These are phyloP conservation scores for Alternaria arbusti DNA, from an alignment of 2,329 filamentous ascomycete species.

Conservation along the genomic window DNA sequence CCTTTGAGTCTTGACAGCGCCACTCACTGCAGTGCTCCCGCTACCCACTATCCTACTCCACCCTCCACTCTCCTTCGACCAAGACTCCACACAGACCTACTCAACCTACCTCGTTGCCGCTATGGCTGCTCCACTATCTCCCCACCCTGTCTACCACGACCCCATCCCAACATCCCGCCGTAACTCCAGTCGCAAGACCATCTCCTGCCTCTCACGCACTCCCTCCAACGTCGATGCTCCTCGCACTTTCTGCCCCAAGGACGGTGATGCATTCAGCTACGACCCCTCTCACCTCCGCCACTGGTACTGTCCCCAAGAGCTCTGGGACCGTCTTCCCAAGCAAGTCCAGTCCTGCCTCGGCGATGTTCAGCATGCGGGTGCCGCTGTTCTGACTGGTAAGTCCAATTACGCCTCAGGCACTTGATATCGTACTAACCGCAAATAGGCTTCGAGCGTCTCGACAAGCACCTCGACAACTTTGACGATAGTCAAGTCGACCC, in stretches of 20 bases:
- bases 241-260: conserved; percentile 41
- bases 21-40: conserved; percentile 3
- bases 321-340: conserved; percentile 47
- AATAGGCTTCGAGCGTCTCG: conserved; percentile 41
- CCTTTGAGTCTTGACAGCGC: conserved; percentile 17
- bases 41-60: conserved; percentile 1
- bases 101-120: conserved; percentile 12
- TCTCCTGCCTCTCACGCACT: conserved; percentile 28
- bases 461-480: conserved; percentile 29
- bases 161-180: conserved; percentile 29
- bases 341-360: conserved; percentile 42
- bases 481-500: conserved; percentile 17
- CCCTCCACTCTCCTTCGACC: conserved; percentile 13
- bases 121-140: conserved; percentile 30
- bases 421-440: conserved; percentile 17
- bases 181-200: conserved; percentile 37
- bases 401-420: conserved; percentile 14
- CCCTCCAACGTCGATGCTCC: conserved; percentile 34
- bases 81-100: conserved; percentile 5
- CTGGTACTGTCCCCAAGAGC: conserved; percentile 48
- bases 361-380: conserved; percentile 52
- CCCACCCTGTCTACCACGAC: conserved; percentile 30
- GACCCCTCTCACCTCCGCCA: conserved; percentile 43
- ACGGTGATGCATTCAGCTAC: conserved; percentile 49
- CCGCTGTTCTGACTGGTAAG: conserved; percentile 53